phyloP scores from a whole-genome alignment of 345 rosid species.

The Erucastrum elatum region DNA sequence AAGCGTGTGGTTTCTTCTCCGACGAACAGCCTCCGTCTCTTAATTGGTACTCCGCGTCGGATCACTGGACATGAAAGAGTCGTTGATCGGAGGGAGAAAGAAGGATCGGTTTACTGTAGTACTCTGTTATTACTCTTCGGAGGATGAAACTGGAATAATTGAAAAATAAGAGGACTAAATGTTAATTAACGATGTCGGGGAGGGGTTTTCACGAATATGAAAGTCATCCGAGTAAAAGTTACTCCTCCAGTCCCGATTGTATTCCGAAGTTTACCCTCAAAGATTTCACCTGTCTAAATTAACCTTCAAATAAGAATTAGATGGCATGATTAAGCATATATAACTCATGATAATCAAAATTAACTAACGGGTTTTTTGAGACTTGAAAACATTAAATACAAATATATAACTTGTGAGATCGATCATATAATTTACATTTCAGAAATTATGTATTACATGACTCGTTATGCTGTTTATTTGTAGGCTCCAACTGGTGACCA shows the following conservation, averaged over 20 bases:
- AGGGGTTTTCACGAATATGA: background rate
- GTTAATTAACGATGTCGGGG: constrained; percentile 5
- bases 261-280: background rate
- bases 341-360: background rate
- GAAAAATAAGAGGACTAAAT: background rate
- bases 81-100: background rate
- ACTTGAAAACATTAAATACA: background rate
- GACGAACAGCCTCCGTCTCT: constrained; percentile 85
- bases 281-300: background rate
- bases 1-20: constrained; percentile 81
- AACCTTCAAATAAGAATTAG: background rate
- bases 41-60: constrained; percentile 61
- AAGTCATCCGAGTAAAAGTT: background rate
- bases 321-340: background rate
- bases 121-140: background rate
- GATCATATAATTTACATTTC: background rate
- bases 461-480: background rate
- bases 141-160: constrained; percentile 22
- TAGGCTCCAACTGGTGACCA: no score
- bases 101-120: background rate
- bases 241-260: background rate
- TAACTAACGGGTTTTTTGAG: no score
- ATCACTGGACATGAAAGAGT: constrained; percentile 38
- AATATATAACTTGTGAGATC: background rate
- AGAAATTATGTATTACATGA: background rate